Evolutionary conservation across 1,139 yeast genomes (phyloP), one percentile per base, ranked within the genome.

Genomic region (Candida glucosophila): DNA sequence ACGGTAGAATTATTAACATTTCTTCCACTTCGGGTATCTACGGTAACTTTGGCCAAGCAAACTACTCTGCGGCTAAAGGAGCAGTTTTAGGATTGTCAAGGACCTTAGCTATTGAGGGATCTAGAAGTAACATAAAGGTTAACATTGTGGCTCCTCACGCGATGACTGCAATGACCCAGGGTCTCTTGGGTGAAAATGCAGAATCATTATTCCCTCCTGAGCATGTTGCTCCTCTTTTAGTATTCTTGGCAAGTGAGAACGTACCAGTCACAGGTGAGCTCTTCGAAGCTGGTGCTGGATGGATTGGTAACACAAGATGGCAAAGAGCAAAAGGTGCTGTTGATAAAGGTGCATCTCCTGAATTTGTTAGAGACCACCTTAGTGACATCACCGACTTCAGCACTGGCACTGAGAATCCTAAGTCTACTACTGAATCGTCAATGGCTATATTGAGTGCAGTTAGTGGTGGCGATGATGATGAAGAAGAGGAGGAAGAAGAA

Each of bases 31-130:
- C 96, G 9, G 97, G 97, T 44, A 85, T 90, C 43, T 90, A 90
- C 54, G 97, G 97, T 43, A 85, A 82, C 64, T 90, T 90, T 58
- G 98, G 98, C 28, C 98, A 90, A 62, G 82, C 96, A 33, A 90
- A 90, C 64, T 90, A 90, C 53, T 77, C 95, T 18, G 75, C 96
- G 25, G 96, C 97, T 27, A 90, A 90, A 63, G 74, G 82, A 32
- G 97, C 88, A 17, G 76, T 90, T 36, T 58, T 86, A 28, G 95
- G 95, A 18, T 72, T 90, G 44, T 68, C 95, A 17, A 77, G 73
- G 53, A 81, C 96, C 22, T 55, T 85, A 37, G 96, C 97, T 15
- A 66, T 81, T 39, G 98, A 90, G 60, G 98, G 98, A 44, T 74
- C 76, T 34, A 85, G 73, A 56, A 51, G 63, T 47, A 77, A 79